phyloP scores from a whole-genome alignment of 495 filamentous ascomycete genomes.

The Penicillium manginii region DNA sequence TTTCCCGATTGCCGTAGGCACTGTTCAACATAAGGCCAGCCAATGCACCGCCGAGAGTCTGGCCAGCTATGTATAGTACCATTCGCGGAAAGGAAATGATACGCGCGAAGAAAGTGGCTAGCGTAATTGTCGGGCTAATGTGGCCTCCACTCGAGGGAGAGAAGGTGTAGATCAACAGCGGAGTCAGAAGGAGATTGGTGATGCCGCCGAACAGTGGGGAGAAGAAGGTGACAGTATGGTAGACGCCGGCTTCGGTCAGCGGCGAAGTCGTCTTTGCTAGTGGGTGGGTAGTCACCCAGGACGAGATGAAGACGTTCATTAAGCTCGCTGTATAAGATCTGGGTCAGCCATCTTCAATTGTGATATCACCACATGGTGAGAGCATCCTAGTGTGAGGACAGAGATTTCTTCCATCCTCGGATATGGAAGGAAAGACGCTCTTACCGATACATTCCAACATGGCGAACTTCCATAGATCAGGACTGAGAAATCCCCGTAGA shows the following conservation, averaged over 20 bases:
- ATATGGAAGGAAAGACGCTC: neutral
- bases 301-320: slow-evolving; percentile 33
- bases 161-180: slow-evolving; percentile 56
- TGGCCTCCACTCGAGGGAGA: slow-evolving; percentile 55
- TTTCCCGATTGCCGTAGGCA: slow-evolving; percentile 30
- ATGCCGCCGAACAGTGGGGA: slow-evolving; percentile 42
- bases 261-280: slow-evolving; percentile 18
- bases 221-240: slow-evolving; percentile 32
- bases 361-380: neutral
- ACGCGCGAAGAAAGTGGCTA: slow-evolving; percentile 54
- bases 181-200: slow-evolving; percentile 48
- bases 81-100: slow-evolving; percentile 52
- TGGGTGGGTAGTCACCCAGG: slow-evolving; percentile 30
- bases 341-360: slow-evolving; percentile 9
- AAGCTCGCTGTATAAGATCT: slow-evolving; percentile 23
- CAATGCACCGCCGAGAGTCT: slow-evolving; percentile 47
- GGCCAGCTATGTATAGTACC: slow-evolving; percentile 47
- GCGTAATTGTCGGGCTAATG: slow-evolving; percentile 55
- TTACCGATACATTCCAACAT: slow-evolving; percentile 44
- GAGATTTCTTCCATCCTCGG: neutral
- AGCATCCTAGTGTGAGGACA: neutral
- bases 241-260: slow-evolving; percentile 26
- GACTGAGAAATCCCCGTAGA: slow-evolving; percentile 38
- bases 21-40: slow-evolving; percentile 45
- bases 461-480: slow-evolving; percentile 50